Base-by-base conservation (phyloP, 1,139 yeast genomes). In the Neolecta irregularis region DNA sequence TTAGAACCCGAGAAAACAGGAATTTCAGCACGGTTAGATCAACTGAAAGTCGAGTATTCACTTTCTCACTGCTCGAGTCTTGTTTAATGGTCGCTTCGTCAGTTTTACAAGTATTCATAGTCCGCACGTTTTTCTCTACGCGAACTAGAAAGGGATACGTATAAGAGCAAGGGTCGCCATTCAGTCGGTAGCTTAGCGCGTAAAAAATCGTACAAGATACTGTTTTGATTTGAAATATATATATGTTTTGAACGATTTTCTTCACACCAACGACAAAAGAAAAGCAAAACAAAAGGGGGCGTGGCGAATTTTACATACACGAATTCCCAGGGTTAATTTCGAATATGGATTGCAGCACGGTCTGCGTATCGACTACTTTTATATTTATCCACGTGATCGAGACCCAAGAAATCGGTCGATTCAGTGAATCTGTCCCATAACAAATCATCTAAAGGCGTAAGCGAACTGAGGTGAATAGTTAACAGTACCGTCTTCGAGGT, bases 1-100 rank as follows among this genome's bases (percentile, higher is more conserved):
- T 85, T 64, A 78, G 75, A 58, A 74, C 92, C n/a, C 74, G 98
- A 62, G 85, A 79, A 57, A 73, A 72, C 58, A 71, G 96, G 59
- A 88, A 85, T 60, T 91, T 83, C 55, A 72, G 79, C 37, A 88
- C 98, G 21, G 96, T 88, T 41, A 69, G 66, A 53, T 76, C 92
- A 15, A 85, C 95, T 3, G 92, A 78, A 52, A 57, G 70, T n/a
- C 71, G 96, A 54, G 79, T 88, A 43, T 75, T 76, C 51, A 74
- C 76, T 65, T 85, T 83, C 54, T 76, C 92, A 21, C 55, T 83
- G 30, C 70, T 78, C 48, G 95, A 81, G 55, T 80, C 81, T 26
- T 51, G 74, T 28, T 63, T 83, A 48, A 78, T 85, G 72, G 75
- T 78, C 33, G 80, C 77, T 36, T 76, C 85, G 88, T 91, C 93